These are phyloP conservation scores for Aspergillus piperis DNA, from an alignment of 2,329 filamentous ascomycete species.

Conservation along the genomic window DNA sequence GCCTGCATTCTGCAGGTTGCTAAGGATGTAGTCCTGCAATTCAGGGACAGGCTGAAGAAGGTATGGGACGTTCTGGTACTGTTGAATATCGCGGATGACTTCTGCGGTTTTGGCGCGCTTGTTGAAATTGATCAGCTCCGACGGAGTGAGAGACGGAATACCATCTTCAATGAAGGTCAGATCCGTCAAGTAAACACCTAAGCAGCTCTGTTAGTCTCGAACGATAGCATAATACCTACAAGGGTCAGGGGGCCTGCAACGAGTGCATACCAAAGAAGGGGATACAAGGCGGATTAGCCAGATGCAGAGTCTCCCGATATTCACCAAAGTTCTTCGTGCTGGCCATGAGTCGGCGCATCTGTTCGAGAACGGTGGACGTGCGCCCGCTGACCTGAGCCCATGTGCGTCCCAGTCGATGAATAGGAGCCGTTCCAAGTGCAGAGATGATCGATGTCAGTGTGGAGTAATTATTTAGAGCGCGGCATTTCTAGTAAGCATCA, in stretches of 20 bases:
- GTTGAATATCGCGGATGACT: slow-evolving; percentile 96
- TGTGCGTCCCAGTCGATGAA: slow-evolving; percentile 87
- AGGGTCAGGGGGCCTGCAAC: slow-evolving; percentile 24
- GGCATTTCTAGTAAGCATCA: slow-evolving; percentile 72
- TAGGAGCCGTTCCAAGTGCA: slow-evolving; percentile 88
- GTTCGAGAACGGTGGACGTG: slow-evolving; percentile 76
- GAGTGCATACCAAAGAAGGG: slow-evolving; percentile 85
- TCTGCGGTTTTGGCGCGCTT: slow-evolving; percentile 98
- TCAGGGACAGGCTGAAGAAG: slow-evolving; percentile 84
- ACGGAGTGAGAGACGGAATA: slow-evolving; percentile 94
- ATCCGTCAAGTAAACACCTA: slow-evolving; percentile 94
- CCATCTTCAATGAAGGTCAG: slow-evolving; percentile 98
- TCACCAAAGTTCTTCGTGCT: slow-evolving; percentile 98
- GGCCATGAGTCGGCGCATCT: slow-evolving; percentile 91
- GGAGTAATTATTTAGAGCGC: slow-evolving; percentile 90
- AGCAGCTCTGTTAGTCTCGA: slow-evolving; percentile 3
- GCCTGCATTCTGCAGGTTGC: slow-evolving; percentile 91
- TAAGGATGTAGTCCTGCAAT: slow-evolving; percentile 93
- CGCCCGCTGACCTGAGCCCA: slow-evolving; percentile 92
- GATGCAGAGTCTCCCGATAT: slow-evolving; percentile 89
- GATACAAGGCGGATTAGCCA: slow-evolving; percentile 93
- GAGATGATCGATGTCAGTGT: slow-evolving; percentile 97
- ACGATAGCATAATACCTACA: not conserved
- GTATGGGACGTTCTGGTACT: slow-evolving; percentile 98
- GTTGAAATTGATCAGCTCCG: slow-evolving; percentile 95